A percentile compares a stretch with the other conserved stretches of the same genome.
phyloP scores from a whole-genome alignment of 2,329 filamentous ascomycete species.

The Tolypocladium pustulatum region DNA sequence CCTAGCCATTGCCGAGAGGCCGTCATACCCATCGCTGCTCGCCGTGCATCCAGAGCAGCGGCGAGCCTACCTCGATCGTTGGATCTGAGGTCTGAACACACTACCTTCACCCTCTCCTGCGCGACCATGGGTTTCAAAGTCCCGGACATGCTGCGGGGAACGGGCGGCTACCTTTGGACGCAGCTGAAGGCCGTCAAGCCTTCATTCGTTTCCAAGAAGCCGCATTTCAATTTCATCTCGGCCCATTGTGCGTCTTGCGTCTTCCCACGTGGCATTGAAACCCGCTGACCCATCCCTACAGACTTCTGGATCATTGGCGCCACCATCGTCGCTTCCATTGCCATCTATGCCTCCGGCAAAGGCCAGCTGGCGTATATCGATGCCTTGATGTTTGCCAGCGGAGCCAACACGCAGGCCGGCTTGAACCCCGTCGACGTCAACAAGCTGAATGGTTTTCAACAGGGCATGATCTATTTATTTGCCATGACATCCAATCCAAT shows the following conservation, averaged over 20 bases:
- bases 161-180: conserved; percentile 23
- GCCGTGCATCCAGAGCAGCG: background rate
- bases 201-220: conserved; percentile 47
- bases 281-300: conserved; percentile 21
- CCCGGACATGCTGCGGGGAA: conserved; percentile 19
- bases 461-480: conserved; percentile 61
- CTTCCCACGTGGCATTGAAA: background rate
- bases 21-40: background rate
- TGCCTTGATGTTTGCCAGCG: conserved; percentile 78
- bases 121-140: background rate
- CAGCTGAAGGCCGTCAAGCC: conserved; percentile 42
- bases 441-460: conserved; percentile 57
- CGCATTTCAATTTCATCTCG: conserved; percentile 72
- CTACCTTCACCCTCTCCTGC: background rate
- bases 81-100: background rate
- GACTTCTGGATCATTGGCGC: conserved; percentile 74
- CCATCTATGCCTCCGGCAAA: conserved; percentile 54
- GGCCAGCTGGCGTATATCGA: conserved; percentile 68
- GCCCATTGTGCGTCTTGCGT: conserved; percentile 56
- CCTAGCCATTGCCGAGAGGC: too few species aligned
- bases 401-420: conserved; percentile 83
- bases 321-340: conserved; percentile 62
- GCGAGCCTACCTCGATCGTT: background rate
- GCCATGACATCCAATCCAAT: conserved; percentile 73
- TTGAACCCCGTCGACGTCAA: conserved; percentile 73